phyloP scores from a whole-genome alignment of 371 early-diverging fungal species.

The Syncephalastrum monosporum region DNA sequence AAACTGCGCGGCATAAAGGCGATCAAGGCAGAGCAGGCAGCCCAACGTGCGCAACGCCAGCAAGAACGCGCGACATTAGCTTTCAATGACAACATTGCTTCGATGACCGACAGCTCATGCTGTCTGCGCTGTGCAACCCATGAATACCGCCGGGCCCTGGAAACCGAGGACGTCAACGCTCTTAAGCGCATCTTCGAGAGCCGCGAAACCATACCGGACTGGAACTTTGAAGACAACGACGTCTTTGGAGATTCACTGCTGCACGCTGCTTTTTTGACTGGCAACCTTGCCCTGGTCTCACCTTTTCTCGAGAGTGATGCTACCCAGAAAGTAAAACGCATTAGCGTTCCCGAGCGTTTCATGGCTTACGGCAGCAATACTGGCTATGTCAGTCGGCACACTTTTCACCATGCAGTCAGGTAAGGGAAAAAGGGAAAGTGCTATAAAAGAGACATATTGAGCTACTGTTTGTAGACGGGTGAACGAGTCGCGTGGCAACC shows the following conservation, averaged over 20 bases:
- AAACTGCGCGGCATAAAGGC: conserved; percentile 14
- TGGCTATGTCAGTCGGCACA: conserved; percentile 37
- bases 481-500: conserved; percentile 64
- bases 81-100: conserved; percentile 1
- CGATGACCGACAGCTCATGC: conserved; percentile 23
- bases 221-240: conserved; percentile 20
- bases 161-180: conserved; percentile 14
- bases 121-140: conserved; percentile 31
- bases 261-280: conserved; percentile 22
- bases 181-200: conserved; percentile 20
- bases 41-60: conserved; percentile 16
- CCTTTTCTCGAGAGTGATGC: conserved; percentile 9
- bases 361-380: conserved; percentile 24
- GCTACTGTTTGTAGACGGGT: conserved; percentile 36
- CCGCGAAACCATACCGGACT: conserved; percentile 18
- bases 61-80: conserved; percentile 12
- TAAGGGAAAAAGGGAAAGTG: background rate
- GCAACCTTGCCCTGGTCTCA: conserved; percentile 21
- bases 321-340: conserved; percentile 6
- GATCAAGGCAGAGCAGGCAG: conserved; percentile 12
- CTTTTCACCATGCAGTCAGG: conserved; percentile 38
- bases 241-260: conserved; percentile 16
- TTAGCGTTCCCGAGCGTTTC: conserved; percentile 22
- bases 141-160: conserved; percentile 24
- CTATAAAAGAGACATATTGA: background rate